These are phyloP conservation scores for Ilex asprella DNA, from an alignment of 257 asterid genomes.

Conservation along the genomic window DNA sequence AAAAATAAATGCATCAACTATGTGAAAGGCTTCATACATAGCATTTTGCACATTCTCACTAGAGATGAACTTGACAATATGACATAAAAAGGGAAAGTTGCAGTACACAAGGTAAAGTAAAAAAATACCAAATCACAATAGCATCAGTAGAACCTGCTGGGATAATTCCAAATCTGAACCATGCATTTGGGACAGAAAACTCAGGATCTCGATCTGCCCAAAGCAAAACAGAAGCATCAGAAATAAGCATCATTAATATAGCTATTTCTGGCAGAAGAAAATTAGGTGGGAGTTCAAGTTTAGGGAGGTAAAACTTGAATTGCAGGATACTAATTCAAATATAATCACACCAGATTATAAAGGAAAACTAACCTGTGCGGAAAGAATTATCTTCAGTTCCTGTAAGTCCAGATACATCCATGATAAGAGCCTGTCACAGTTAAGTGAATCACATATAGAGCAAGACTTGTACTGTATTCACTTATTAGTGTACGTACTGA, in stretches of 20 bases:
- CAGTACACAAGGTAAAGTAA: not conserved
- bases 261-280: not conserved
- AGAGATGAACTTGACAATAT: constrained; percentile 5
- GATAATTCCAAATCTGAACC: constrained; percentile 85
- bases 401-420: constrained; percentile 25
- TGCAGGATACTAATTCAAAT: not conserved
- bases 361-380: constrained; percentile 15
- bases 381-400: constrained; percentile 28
- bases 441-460: constrained; percentile 1
- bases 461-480: constrained; percentile 12
- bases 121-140: constrained; percentile 67
- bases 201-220: constrained; percentile 50
- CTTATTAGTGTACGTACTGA: constrained; percentile 36
- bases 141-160: constrained; percentile 99
- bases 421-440: constrained; percentile 16
- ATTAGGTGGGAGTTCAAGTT: not conserved
- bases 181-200: constrained; percentile 59
- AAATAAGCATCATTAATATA: constrained; percentile 1
- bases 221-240: constrained; percentile 18
- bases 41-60: no score
- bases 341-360: constrained; percentile 3
- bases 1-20: no score
- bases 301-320: not conserved
- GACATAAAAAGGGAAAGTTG: not conserved
- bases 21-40: no score